A percentile compares a stretch with the other conserved stretches of the same genome.
Evolutionary conservation across 169 alveolate species (phyloP).

Genomic region (Cardiosporidium cionae): DNA sequence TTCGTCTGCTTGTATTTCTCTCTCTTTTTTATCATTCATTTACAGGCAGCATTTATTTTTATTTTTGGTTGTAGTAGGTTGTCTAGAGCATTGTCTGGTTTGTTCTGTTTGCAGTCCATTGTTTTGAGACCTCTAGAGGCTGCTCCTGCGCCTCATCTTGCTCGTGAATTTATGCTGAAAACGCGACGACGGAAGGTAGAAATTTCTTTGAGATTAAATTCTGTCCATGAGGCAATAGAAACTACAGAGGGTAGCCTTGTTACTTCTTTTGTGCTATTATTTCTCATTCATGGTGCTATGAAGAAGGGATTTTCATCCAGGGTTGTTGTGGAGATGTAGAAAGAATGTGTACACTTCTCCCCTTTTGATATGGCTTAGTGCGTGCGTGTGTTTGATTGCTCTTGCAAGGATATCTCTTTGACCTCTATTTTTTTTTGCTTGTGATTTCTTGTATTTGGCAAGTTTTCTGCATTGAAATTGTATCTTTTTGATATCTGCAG

Average conservation of each 20-base stretch:
- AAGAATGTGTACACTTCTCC: neutral
- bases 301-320: no score
- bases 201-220: neutral
- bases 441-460: neutral
- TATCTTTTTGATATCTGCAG: conserved; percentile 3
- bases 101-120: conserved; percentile 62
- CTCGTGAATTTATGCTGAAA: conserved; percentile 95
- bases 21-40: no score
- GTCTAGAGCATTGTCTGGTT: no score
- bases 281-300: no score
- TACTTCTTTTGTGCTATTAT: no score
- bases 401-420: neutral
- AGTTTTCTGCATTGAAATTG: neutral
- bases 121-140: conserved; percentile 90
- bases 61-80: no score
- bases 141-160: conserved; percentile 93
- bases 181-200: conserved; percentile 92
- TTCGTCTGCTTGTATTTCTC: no score
- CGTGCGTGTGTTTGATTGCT: neutral
- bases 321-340: neutral
- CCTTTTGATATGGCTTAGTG: neutral
- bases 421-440: neutral
- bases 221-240: neutral
- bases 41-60: no score
- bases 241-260: neutral